Conservation (phyloP, 2,329 filamentous ascomycete genomes). For the Stagonosporopsis chrysanthemi region DNA sequence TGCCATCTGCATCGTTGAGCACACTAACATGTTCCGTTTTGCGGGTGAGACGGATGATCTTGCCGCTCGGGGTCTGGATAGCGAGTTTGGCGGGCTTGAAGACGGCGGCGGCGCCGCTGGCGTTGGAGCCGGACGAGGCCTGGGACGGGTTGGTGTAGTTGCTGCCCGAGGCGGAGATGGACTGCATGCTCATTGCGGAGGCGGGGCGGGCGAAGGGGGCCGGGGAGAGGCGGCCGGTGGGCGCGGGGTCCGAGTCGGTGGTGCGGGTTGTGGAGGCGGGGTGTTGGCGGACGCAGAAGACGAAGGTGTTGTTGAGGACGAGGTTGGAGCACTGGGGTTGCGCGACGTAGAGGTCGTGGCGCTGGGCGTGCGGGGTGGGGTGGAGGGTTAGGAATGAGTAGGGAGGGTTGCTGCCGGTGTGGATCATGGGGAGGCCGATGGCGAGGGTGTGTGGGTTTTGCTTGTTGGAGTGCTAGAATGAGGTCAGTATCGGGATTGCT, state of each 20-base stretch:
- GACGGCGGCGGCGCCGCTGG: constrained; percentile 55
- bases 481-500: constrained; percentile 24
- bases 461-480: constrained; percentile 79
- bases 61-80: constrained; percentile 91
- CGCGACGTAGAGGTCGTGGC: constrained; percentile 95
- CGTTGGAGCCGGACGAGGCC: constrained; percentile 62
- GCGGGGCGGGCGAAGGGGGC: constrained; percentile 62
- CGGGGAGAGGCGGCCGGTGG: constrained; percentile 58
- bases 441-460: constrained; percentile 93
- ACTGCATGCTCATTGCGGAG: constrained; percentile 68
- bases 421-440: constrained; percentile 86
- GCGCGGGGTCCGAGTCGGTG: constrained; percentile 46
- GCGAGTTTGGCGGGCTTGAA: constrained; percentile 92
- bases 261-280: constrained; percentile 66
- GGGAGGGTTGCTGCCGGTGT: constrained; percentile 89
- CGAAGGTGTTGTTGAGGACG: constrained; percentile 95
- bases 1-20: constrained; percentile 71
- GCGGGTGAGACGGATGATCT: constrained; percentile 86
- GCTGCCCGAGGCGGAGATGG: constrained; percentile 60
- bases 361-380: constrained; percentile 95
- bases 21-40: constrained; percentile 72
- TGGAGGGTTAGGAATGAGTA: constrained; percentile 94
- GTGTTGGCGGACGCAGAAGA: constrained; percentile 94
- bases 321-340: constrained; percentile 91
- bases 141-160: constrained; percentile 65